Evolutionary conservation across 441 rosid species (phyloP), one percentile per base, ranked within the genome.

Genomic region (Syzygium malaccense): DNA sequence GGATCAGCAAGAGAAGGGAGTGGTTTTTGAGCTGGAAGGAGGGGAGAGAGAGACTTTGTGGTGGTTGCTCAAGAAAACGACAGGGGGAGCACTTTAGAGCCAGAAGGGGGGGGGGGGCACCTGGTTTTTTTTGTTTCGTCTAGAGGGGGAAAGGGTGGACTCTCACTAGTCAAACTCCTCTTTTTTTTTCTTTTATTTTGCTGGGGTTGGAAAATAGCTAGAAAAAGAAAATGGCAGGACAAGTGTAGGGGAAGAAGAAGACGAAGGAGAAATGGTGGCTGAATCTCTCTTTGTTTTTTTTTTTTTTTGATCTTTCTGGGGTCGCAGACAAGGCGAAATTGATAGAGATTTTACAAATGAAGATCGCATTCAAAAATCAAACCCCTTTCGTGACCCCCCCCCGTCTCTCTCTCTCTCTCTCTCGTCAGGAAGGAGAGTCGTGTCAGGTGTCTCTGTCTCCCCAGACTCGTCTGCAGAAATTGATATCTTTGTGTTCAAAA

Each of bases 291-390:
- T 10, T 10, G 5, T n/a, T n/a, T 25, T 33, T 33, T 15, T 17
- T 37, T 4, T 14, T 68, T 12, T 20, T 4, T 12, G 4, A 19
- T 12, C 48, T 68, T 68, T 33, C 48, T 68, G 48, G 48, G 79
- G 37, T 68, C 79, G 26, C 15, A 71, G 49, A 20, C 45, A 85
- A 90, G 26, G 88, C 87, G 53, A 71, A 79, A 68, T 10, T 87
- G 58, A 79, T 25, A 79, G 89, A 87, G 86, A 45, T 32, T 48
- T n/a, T 86, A 88, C 91, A 80, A 80, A 90, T 88, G 92, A 37
- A n/a, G n/a, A n/a, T 33, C 33, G 28, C 55, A 92, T 93, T 94
- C 93, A 93, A 94, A 95, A 94, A 92, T 92, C 93, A 90, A 66
- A 86, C 80, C 85, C 60, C 56, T 32, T 28, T n/a, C 85, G 79